Evolutionary conservation across 2,329 filamentous ascomycete genomes (phyloP).

Genomic region (Clarireedia paspali): DNA sequence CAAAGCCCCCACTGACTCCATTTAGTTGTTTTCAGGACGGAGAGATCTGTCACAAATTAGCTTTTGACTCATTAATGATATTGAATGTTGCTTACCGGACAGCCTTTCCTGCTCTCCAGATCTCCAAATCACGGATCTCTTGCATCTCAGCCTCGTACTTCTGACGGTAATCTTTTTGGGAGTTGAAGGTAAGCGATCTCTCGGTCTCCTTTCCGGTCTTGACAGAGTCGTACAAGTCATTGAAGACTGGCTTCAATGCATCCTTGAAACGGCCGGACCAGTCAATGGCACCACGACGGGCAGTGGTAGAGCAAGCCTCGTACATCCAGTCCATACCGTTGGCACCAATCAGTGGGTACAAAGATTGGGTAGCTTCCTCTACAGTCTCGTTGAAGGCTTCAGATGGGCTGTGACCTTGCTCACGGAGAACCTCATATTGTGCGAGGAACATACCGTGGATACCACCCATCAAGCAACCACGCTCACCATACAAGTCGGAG

Average conservation of each 20-base stretch:
- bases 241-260: conserved; percentile 97
- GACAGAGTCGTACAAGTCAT: conserved; percentile 91
- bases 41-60: conserved; percentile 46
- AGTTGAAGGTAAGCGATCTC: conserved; percentile 95
- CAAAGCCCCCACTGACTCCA: conserved; percentile 36
- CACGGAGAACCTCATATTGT: conserved; percentile 99
- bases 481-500: conserved; percentile 99
- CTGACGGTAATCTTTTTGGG: conserved; percentile 90
- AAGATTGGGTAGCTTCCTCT: conserved; percentile 95
- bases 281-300: conserved; percentile 96
- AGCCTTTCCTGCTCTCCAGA: conserved; percentile 98
- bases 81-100: conserved; percentile 57
- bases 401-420: conserved; percentile 93
- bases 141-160: conserved; percentile 98
- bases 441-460: conserved; percentile 99
- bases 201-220: conserved; percentile 88
- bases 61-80: conserved; percentile 10
- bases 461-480: conserved; percentile 98
- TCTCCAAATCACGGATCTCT: conserved; percentile 96
- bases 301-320: conserved; percentile 97
- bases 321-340: conserved; percentile 99
- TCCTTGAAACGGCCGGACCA: conserved; percentile 98
- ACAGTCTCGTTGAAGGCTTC: conserved; percentile 99
- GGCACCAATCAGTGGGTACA: conserved; percentile 95
- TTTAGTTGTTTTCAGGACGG: conserved; percentile 69